phyloP scores from a whole-genome alignment of 495 filamentous ascomycete species.

The Penicillium crystallinum region DNA sequence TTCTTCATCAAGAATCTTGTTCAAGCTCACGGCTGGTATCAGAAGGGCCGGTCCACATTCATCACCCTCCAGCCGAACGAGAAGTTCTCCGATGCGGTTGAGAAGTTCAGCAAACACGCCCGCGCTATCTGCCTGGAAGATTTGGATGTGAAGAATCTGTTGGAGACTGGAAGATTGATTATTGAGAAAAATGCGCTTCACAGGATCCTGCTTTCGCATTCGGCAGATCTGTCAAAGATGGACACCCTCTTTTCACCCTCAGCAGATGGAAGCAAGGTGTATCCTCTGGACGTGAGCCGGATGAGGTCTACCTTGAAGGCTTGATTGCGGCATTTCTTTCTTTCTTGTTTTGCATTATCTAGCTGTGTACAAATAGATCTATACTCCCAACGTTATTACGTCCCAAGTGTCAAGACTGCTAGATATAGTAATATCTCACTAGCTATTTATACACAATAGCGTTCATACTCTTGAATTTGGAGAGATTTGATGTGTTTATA shows the following conservation, averaged over 20 bases:
- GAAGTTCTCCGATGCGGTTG: conserved; percentile 44
- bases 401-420: not conserved
- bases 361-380: conserved; percentile 37
- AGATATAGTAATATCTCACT: not conserved
- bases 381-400: conserved; percentile 3
- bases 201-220: conserved; percentile 67
- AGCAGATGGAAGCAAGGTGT: not conserved
- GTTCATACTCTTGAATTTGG: not conserved
- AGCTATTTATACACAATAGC: not conserved
- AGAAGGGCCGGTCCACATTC: conserved; percentile 68
- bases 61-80: conserved; percentile 52
- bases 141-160: conserved; percentile 88
- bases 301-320: not conserved
- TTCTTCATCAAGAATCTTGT: conserved; percentile 63
- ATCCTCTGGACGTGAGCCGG: not conserved
- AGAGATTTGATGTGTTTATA: not conserved
- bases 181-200: conserved; percentile 80
- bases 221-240: conserved; percentile 57
- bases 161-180: conserved; percentile 78
- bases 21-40: conserved; percentile 65
- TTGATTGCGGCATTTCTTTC: conserved; percentile 3
- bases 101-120: conserved; percentile 57
- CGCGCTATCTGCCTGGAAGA: conserved; percentile 62
- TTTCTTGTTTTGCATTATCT: conserved; percentile 21
- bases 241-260: conserved; percentile 4